Base-by-base conservation (phyloP, 140 eudicot genomes). In the Stevia rebaudiana region DNA sequence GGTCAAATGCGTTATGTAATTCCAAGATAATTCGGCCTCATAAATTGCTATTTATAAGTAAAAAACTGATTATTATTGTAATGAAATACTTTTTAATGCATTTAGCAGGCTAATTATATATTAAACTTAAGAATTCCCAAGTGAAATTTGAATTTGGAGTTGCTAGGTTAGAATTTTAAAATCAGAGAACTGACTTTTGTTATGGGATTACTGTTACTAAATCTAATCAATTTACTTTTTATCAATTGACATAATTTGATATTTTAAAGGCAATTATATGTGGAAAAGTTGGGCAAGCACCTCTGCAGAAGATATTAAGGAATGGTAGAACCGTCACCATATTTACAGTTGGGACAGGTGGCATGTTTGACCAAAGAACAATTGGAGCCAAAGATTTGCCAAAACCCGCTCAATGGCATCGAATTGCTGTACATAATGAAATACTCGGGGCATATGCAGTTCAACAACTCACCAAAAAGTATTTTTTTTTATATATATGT, bases 391-490 rank as follows among this genome's bases (percentile, higher is more conserved):
- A 76, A 49, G 94, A 88, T 74, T 69, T 83, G 79, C 95, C 96
- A 60, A 88, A 76, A 76, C 98, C 98, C 19, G 86, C 84, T 63
- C 98, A 92, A 68, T 92, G 96, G 98, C 98, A 92, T 81, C 88
- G 98, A 19, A 67, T 91, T 72, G 98, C 88, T 42, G 96, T 84
- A 50, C 98, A 91, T 63, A 91, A 85, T 82, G 89, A 84, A 33
- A 15, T 22, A 36, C 89, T 88, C 16, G 89, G 95, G 28, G 80
- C 87, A 55, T 92, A 92, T 83, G 87, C 95, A 31, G 94, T 92
- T 74, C 96, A 85, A 70, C 85, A 92, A 66, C 77, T 92, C 35
- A 78, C 72, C 71, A 92, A 88, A 46, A 88, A 85, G 98, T 92
- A 85, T 47, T 48, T 5, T 1, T 48, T 44, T 68, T 13, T 28